A percentile compares a stretch with the other conserved stretches of the same genome.
Conservation (phyloP, 192 early-diverging fungal genomes). For the Coemansia sp. region DNA sequence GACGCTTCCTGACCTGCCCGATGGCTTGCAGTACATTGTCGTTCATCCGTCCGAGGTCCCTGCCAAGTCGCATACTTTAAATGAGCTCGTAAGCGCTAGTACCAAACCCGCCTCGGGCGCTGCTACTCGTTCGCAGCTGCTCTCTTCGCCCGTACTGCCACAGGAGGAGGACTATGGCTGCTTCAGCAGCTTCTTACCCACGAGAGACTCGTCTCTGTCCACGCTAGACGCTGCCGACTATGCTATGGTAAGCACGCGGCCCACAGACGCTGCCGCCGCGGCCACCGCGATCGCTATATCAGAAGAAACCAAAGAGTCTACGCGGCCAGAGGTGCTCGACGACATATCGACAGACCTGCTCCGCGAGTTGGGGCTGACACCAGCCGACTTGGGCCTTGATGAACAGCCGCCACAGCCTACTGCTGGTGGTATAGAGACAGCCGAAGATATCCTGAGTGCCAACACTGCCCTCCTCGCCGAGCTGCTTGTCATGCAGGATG, state of each 20-base stretch:
- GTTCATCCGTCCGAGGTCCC: conserved; percentile 35
- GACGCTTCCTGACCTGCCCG: conserved; percentile 43
- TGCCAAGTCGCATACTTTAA: conserved; percentile 19
- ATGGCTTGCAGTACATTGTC: conserved; percentile 47
- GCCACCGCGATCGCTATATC: background rate
- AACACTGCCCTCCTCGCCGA: conserved; percentile 31
- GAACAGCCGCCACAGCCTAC: background rate
- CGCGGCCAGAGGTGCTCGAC: conserved; percentile 3
- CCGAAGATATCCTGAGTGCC: conserved; percentile 27
- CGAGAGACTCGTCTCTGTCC: conserved; percentile 34
- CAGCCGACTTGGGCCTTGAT: conserved; percentile 24
- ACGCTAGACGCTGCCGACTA: conserved; percentile 11
- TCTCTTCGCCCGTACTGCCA: conserved; percentile 13
- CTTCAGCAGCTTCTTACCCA: conserved; percentile 49
- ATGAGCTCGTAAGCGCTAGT: conserved; percentile 19
- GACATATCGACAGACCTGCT: conserved; percentile 20
- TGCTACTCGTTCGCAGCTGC: background rate
- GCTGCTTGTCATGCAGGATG: conserved; percentile 41
- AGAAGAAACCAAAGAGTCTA: background rate
- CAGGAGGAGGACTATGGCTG: conserved; percentile 25
- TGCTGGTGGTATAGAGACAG: conserved; percentile 19
- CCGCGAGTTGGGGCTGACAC: conserved; percentile 20
- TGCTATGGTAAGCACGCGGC: conserved; percentile 1
- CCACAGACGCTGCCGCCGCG: background rate
- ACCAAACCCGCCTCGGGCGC: background rate